These are phyloP conservation scores for Pseudodiploospora longispora DNA, from an alignment of 2,329 filamentous ascomycete species.

Conservation along the genomic window DNA sequence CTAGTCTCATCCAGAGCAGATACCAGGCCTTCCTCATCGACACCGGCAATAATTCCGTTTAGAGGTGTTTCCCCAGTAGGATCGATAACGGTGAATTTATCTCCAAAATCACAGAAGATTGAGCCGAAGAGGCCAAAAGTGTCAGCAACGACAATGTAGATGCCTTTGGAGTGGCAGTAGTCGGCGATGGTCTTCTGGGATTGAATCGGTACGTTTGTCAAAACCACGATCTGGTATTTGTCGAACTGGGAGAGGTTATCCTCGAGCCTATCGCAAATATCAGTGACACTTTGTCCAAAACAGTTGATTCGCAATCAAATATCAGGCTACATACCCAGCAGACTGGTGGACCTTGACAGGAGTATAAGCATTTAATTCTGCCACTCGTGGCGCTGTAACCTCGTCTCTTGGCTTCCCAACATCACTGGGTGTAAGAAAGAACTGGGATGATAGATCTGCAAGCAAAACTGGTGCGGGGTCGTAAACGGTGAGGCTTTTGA, in stretches of 20 bases:
- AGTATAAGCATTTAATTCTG: constrained; percentile 94
- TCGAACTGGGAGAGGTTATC: constrained; percentile 75
- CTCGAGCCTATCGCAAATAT: constrained; percentile 46
- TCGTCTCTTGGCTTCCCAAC: constrained; percentile 86
- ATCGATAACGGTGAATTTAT: constrained; percentile 86
- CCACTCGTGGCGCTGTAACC: constrained; percentile 80
- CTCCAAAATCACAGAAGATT: constrained; percentile 95
- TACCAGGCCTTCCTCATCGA: constrained; percentile 83
- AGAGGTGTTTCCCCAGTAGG: constrained; percentile 82
- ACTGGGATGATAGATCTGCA: constrained; percentile 89
- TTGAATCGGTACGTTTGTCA: constrained; percentile 75
- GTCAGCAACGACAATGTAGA: constrained; percentile 80
- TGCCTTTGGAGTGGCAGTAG: constrained; percentile 89
- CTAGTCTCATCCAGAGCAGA: constrained; percentile 91
- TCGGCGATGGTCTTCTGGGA: constrained; percentile 80
- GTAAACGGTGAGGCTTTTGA: constrained; percentile 92
- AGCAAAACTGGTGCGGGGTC: constrained; percentile 80
- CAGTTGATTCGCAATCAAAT: too few species aligned
- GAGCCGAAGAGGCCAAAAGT: constrained; percentile 91
- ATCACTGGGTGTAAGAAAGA: constrained; percentile 84
- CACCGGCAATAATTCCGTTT: constrained; percentile 81
- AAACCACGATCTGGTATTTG: constrained; percentile 84
- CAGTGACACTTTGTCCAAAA: too few species aligned
- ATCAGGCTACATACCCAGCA: constrained; percentile 31
- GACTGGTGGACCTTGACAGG: constrained; percentile 72